Evolutionary conservation across 1,139 yeast genomes (phyloP).

Genomic region (Yamadazyma dendronema): DNA sequence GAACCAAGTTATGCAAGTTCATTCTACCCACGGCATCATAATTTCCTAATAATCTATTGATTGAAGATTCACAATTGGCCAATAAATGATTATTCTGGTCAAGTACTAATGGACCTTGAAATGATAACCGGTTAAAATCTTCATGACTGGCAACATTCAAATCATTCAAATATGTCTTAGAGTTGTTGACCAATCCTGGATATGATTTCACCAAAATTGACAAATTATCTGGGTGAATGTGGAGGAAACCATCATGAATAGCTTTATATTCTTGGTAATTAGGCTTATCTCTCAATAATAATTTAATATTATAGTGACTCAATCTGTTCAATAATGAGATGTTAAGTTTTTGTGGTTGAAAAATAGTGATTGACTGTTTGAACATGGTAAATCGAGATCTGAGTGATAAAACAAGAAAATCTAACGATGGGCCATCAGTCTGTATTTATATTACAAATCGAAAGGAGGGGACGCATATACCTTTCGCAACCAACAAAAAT

Average conservation of each 20-base stretch:
- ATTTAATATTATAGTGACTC: conserved; percentile 13
- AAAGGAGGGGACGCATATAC: conserved; percentile 5
- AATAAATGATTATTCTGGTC: conserved; percentile 55
- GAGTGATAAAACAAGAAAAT: neutral
- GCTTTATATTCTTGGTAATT: conserved; percentile 29
- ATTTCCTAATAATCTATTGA: conserved; percentile 44
- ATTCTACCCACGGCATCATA: conserved; percentile 19
- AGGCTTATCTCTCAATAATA: conserved; percentile 14
- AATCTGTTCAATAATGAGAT: conserved; percentile 12
- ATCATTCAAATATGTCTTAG: conserved; percentile 21
- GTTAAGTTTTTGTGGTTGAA: conserved; percentile 15
- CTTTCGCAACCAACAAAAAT: conserved; percentile 7
- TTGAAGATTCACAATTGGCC: conserved; percentile 48
- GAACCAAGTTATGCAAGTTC: conserved; percentile 25
- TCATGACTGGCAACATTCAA: conserved; percentile 18
- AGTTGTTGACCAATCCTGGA: conserved; percentile 16
- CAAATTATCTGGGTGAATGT: conserved; percentile 46
- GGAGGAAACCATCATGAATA: conserved; percentile 35
- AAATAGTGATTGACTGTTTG: conserved; percentile 16
- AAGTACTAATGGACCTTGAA: conserved; percentile 48
- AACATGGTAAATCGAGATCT: conserved; percentile 12
- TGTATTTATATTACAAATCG: conserved; percentile 2
- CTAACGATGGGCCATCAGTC: conserved; percentile 1
- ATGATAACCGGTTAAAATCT: conserved; percentile 20
- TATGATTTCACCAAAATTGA: conserved; percentile 26